Conservation (phyloP, 768 basidiomycete genomes). For the Boletus reticuloceps region DNA sequence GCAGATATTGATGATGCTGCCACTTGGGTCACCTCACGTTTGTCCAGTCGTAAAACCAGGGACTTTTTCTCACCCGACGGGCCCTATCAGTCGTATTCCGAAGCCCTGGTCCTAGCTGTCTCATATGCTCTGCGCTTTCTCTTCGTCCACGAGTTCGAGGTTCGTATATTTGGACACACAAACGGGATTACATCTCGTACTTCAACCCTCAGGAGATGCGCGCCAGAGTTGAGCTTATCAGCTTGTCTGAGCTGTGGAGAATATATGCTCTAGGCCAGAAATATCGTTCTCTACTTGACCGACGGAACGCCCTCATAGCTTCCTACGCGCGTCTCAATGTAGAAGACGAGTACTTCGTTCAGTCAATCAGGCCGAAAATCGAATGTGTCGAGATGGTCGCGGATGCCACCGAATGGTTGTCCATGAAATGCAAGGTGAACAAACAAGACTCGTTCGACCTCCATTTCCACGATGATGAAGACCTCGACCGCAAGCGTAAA, state of each 20-base stretch:
- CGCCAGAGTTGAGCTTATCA: conserved; percentile 68
- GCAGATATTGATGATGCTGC: conserved; percentile 79
- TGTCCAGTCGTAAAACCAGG: conserved; percentile 67
- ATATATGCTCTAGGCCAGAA: conserved; percentile 86
- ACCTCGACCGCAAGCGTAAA: conserved; percentile 62
- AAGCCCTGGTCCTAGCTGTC: conserved; percentile 75
- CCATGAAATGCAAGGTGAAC: conserved; percentile 77
- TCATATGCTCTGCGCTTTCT: conserved; percentile 75
- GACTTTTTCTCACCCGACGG: conserved; percentile 73
- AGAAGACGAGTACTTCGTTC: conserved; percentile 73
- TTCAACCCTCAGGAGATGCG: conserved; percentile 68
- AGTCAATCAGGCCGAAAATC: conserved; percentile 60
- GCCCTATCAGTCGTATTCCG: conserved; percentile 54
- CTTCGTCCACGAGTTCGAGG: conserved; percentile 87
- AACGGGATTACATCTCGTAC: conserved; percentile 84
- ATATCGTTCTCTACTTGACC: conserved; percentile 81
- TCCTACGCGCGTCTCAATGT: conserved; percentile 69
- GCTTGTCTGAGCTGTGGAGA: conserved; percentile 84
- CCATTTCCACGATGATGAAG: conserved; percentile 70
- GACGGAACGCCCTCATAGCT: conserved; percentile 57
- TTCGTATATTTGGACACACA: conserved; percentile 93
- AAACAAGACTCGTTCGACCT: conserved; percentile 62
- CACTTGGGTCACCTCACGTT: conserved; percentile 80
- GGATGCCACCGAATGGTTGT: conserved; percentile 89
- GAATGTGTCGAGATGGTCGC: conserved; percentile 87